Evolutionary conservation across 306 rosid genomes (phyloP), one percentile per base, ranked within the genome.

Genomic region (Boehmeria nivea): DNA sequence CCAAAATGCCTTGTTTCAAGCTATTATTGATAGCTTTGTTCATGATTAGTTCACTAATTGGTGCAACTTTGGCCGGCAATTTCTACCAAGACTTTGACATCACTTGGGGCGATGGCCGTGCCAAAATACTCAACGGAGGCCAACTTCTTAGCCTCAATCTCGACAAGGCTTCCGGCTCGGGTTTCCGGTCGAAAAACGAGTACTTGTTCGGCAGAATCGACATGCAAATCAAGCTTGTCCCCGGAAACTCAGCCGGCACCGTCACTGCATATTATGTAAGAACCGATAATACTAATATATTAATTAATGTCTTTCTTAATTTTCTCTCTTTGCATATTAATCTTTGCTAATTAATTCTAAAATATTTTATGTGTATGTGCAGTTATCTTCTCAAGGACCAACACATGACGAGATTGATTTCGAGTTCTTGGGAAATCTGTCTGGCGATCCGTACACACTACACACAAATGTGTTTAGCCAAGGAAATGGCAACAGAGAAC

Each of bases 361-460:
- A 39, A 48, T n/a, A 2, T 18, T 4, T 0, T 17, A 8, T 3
- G 20, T 12, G 23, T 19, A 6, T 17, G 0, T 61, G 67, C 77
- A 86, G 97, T 60, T 90, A 43, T 86, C 97, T 34, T 89, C 97
- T 26, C 63, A 77, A 66, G 77, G 83, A 40, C 52, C 67, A 43
- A 66, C 34, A 9, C 83, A 78, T 17, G 80, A 78, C 21, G 83
- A 74, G 64, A 73, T 73, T 34, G 83, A 74, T 21, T 78, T 73
- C 1, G 80, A 73, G 51, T 78, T 78, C 52, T 66, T 78, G 57
- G 83, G 83, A n/a, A 73, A 74, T 66, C 31, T 51, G 12, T 53
- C 77, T 0, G 80, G 80, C 15, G 55, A 66, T 19, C 80, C 83
- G 14, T 78, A 78, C 59, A 74, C 68, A 26, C 72, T 78, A 12